A percentile compares a stretch with the other conserved stretches of the same genome.
phyloP scores from a whole-genome alignment of 331 rosid species.

The Ulmus americana region DNA sequence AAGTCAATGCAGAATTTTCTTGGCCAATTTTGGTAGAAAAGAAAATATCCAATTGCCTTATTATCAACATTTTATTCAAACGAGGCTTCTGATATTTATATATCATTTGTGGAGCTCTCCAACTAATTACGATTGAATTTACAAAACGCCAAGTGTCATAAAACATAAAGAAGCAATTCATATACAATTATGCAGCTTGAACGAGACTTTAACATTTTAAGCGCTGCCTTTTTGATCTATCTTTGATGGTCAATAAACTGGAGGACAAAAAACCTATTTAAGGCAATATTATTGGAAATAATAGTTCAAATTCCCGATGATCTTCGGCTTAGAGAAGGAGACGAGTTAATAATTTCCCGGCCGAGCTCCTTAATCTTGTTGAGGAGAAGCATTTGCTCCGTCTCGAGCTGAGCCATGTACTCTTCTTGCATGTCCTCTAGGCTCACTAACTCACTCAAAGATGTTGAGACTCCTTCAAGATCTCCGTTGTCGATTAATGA shows the following conservation, averaged over 20 bases:
- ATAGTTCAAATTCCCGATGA: slow-evolving; percentile 30
- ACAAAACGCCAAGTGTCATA: not conserved
- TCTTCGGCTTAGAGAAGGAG: slow-evolving; percentile 51
- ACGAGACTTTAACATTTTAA: slow-evolving; percentile 17
- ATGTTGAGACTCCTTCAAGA: slow-evolving; percentile 53
- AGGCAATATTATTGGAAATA: not conserved
- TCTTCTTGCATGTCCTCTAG: slow-evolving; percentile 67
- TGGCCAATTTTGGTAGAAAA: not conserved
- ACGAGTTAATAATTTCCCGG: slow-evolving; percentile 52
- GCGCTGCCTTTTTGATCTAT: slow-evolving; percentile 9
- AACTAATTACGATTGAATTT: slow-evolving; percentile 2
- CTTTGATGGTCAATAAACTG: slow-evolving; percentile 2
- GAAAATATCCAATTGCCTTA: not conserved
- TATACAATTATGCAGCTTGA: slow-evolving; percentile 25
- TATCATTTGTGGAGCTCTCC: not conserved
- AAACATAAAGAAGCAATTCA: not conserved
- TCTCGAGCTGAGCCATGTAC: slow-evolving; percentile 69
- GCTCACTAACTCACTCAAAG: slow-evolving; percentile 61
- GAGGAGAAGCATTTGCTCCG: slow-evolving; percentile 76
- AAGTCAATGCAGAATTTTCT: too few species aligned
- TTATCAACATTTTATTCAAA: not conserved
- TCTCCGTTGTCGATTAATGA: slow-evolving; percentile 55
- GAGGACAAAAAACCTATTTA: slow-evolving; percentile 10
- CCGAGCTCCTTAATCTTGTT: slow-evolving; percentile 79
- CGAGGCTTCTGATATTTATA: not conserved